Evolutionary conservation across 2,329 filamentous ascomycete species (phyloP).

Genomic region (Aspergillus chevalieri): DNA sequence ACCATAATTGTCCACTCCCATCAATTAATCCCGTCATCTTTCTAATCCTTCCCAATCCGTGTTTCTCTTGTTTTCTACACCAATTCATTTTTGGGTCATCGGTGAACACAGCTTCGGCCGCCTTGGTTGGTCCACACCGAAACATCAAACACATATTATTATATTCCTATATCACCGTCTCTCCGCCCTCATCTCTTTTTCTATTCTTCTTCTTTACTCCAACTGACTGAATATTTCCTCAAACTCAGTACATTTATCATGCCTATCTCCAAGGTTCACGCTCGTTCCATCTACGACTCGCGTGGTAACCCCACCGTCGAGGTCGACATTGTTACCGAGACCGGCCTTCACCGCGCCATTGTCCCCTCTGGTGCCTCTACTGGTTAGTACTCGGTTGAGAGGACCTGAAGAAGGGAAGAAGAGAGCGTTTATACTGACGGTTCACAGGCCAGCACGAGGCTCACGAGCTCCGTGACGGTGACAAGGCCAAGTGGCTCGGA

Average conservation of each 20-base stretch:
- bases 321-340: slow-evolving; percentile 94
- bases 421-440: slow-evolving; percentile 14
- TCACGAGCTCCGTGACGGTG: slow-evolving; percentile 82
- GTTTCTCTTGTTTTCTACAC: slow-evolving; percentile 11
- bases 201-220: slow-evolving; percentile 11
- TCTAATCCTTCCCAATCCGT: slow-evolving; percentile 3
- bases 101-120: slow-evolving; percentile 29
- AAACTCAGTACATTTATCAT: slow-evolving; percentile 52
- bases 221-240: slow-evolving; percentile 8
- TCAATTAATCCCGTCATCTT: not conserved
- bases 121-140: slow-evolving; percentile 26
- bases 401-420: not conserved
- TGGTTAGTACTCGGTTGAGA: slow-evolving; percentile 50
- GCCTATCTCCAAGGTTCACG: slow-evolving; percentile 85
- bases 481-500: slow-evolving; percentile 78
- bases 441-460: slow-evolving; percentile 76
- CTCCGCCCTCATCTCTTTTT: slow-evolving; percentile 6
- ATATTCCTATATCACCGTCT: slow-evolving; percentile 10
- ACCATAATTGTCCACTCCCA: not conserved
- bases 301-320: slow-evolving; percentile 97
- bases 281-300: slow-evolving; percentile 96
- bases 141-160: slow-evolving; percentile 8
- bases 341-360: slow-evolving; percentile 92
- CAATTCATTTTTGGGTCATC: slow-evolving; percentile 31
- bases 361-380: slow-evolving; percentile 96